phyloP scores from a whole-genome alignment of 805 yeast genomes.

The Phaffomyces thermotolerans region DNA sequence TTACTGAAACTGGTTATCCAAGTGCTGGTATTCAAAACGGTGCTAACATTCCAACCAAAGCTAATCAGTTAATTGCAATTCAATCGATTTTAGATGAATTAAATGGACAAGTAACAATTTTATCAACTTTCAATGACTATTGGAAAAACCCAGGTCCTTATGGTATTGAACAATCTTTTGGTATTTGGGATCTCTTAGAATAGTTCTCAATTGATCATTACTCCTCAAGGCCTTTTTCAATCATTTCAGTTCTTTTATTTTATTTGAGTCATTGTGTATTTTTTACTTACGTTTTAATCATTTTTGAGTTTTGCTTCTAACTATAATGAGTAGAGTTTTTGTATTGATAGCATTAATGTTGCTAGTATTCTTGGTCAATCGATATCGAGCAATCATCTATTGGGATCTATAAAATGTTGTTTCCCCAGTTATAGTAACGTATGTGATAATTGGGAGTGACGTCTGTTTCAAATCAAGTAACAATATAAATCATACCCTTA shows the following conservation, averaged over 20 bases:
- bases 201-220: neutral
- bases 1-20: conserved; percentile 91
- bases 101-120: conserved; percentile 56
- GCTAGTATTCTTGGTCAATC: too few species aligned
- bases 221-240: neutral
- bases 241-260: neutral
- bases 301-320: too few species aligned
- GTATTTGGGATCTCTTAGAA: conserved; percentile 36
- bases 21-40: conserved; percentile 68
- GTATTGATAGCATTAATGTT: too few species aligned
- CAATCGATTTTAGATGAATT: conserved; percentile 49
- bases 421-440: too few species aligned
- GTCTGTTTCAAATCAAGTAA: too few species aligned
- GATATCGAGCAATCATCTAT: too few species aligned
- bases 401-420: too few species aligned
- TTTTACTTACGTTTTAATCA: too few species aligned
- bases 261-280: too few species aligned
- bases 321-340: too few species aligned
- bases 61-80: conserved; percentile 68
- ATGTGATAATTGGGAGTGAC: too few species aligned
- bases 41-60: conserved; percentile 58
- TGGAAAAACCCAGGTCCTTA: conserved; percentile 86
- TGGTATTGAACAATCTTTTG: conserved; percentile 84
- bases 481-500: too few species aligned
- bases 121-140: conserved; percentile 74